These are phyloP conservation scores for Nothopassalora personata DNA, from an alignment of 2,329 filamentous ascomycete genomes.

Conservation along the genomic window DNA sequence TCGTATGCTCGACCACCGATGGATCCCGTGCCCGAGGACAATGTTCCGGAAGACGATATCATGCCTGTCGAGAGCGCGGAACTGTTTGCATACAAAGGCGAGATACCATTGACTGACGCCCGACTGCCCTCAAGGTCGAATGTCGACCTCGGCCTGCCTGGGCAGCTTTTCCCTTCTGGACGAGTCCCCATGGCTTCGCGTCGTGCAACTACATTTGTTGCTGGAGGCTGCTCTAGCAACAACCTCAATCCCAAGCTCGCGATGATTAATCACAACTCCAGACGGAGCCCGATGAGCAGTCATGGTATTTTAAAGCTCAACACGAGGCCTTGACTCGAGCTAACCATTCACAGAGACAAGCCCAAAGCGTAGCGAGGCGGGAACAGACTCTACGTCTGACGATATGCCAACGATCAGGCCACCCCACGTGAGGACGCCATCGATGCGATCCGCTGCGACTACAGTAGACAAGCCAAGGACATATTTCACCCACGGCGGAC, in stretches of 20 bases:
- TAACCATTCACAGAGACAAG: conserved; percentile 18
- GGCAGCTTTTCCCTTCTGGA: background rate
- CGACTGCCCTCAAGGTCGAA: conserved; percentile 10
- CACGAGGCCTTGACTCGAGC: background rate
- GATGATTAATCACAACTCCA: background rate
- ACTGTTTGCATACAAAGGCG: conserved; percentile 27
- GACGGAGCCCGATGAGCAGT: conserved; percentile 23
- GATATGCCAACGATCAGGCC: conserved; percentile 4
- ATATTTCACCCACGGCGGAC: conserved; percentile 29
- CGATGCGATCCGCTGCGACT: conserved; percentile 10
- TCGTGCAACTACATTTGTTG: conserved; percentile 12
- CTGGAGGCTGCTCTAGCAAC: conserved; percentile 1
- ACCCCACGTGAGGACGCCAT: conserved; percentile 5
- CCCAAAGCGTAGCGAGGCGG: conserved; percentile 21
- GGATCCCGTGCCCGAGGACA: conserved; percentile 25
- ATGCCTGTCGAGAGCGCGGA: conserved; percentile 9
- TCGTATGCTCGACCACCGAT: conserved; percentile 21
- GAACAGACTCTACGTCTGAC: conserved; percentile 7
- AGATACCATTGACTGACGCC: conserved; percentile 19
- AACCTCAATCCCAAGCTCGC: conserved; percentile 8
- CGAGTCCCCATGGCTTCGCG: conserved; percentile 5
- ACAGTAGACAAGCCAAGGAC: conserved; percentile 19
- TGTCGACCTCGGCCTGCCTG: conserved; percentile 1
- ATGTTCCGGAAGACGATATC: conserved; percentile 12
- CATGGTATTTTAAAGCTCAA: conserved; percentile 19